Evolutionary conservation across 1,284 basidiomycete genomes (phyloP), one percentile per base, ranked within the genome.

Genomic region (Trichosporon inkin): DNA sequence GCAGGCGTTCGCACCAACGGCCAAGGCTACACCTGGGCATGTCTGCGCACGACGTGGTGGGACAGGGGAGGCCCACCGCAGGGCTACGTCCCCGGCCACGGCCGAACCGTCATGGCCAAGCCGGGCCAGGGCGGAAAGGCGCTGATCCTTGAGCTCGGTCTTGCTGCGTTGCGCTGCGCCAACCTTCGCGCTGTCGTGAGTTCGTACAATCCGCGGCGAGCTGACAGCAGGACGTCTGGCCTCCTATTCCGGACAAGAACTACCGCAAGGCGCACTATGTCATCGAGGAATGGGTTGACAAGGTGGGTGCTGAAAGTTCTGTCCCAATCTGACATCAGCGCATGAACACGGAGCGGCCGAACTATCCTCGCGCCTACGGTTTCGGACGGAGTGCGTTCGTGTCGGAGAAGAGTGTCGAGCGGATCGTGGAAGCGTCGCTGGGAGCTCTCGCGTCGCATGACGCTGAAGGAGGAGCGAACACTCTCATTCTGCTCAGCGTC

Each of bases 251-350:
- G 0, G 85, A 87, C 62, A 81, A 82, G 37, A 91, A 92, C 71
- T 92, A 91, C 73, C 83, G 89, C 61, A 88, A 88, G 71, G 88
- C 89, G 0, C 89, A 92, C 71, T 90, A 86, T 67, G 84, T 92
- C 60, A 82, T 89, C 36, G 81, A 83, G 28, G 90, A 92, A 69
- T 87, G 89, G 71, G 82, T 84, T n/a, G 87, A 89, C 76, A 88
- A 87, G 82, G 89, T 89, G 68, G 63, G 28, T 32, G 77, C 66
- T 17, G 16, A 16, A 3, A 16, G 20, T 44, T 5, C 32, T 13
- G 20, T 7, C 10, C 10, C 36, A 49, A 38, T n/a, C 17, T 35
- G n/a, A 20, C 19, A 7, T 17, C 35, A 77, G 76, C 67, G 77
- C 13, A 69, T 71, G 7, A 79, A 79, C 55, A 60, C 66, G 10